These are phyloP conservation scores for Claviceps quebecensis DNA, from an alignment of 2,329 filamentous ascomycete genomes.

Conservation along the genomic window DNA sequence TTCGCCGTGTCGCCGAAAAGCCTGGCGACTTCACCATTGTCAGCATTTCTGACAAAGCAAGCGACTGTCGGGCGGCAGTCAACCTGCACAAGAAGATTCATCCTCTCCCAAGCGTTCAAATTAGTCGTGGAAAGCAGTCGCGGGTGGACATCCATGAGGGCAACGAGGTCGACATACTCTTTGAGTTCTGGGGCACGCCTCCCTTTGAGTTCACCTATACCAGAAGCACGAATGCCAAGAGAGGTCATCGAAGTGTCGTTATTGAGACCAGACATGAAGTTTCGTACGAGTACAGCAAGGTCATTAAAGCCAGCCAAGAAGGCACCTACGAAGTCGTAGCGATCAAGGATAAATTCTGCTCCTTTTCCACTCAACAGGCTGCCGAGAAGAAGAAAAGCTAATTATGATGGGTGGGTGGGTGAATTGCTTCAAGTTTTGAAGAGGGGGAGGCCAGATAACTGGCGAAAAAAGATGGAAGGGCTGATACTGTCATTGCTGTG, in stretches of 20 bases:
- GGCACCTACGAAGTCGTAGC: conserved; percentile 95
- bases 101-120: conserved; percentile 78
- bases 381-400: conserved; percentile 27
- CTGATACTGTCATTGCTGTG: not conserved
- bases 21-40: conserved; percentile 83
- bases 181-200: conserved; percentile 89
- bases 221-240: conserved; percentile 70
- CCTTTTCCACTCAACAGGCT: conserved; percentile 61
- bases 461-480: no score
- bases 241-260: conserved; percentile 63
- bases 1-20: conserved; percentile 84
- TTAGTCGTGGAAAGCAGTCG: conserved; percentile 69
- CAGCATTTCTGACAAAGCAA: conserved; percentile 73
- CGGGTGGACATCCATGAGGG: conserved; percentile 94
- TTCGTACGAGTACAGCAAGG: conserved; percentile 68
- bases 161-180: conserved; percentile 81
- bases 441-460: not conserved
- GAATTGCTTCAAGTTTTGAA: no score
- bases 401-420: not conserved
- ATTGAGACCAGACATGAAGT: conserved; percentile 85
- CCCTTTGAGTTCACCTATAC: conserved; percentile 98
- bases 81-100: conserved; percentile 75
- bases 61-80: conserved; percentile 70
- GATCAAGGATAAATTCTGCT: conserved; percentile 87
- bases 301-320: conserved; percentile 76